Conservation (phyloP, 768 basidiomycete genomes). For the Phaffia tasmanica region DNA sequence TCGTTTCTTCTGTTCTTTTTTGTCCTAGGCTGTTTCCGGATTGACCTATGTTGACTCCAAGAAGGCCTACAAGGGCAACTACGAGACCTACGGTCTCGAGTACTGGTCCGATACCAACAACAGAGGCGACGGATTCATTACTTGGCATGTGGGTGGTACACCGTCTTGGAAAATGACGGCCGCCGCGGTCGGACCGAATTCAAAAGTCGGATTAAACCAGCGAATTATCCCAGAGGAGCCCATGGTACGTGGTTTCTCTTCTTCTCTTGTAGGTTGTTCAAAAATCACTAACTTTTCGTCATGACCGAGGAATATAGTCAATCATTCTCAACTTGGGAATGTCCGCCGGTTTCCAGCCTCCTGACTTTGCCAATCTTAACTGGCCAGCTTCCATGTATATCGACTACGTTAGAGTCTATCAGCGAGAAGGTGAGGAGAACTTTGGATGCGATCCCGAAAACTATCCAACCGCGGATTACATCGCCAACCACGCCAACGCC, state of each 20-base stretch:
- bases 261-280: not conserved
- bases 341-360: constrained; percentile 59
- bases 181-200: constrained; percentile 57
- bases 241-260: not conserved
- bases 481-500: constrained; percentile 45
- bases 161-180: constrained; percentile 63
- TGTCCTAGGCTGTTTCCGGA: constrained; percentile 16
- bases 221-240: constrained; percentile 67
- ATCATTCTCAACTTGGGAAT: constrained; percentile 73
- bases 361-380: constrained; percentile 56
- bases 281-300: not conserved
- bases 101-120: constrained; percentile 63
- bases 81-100: constrained; percentile 62
- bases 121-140: constrained; percentile 61
- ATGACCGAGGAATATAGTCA: constrained; percentile 43
- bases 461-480: constrained; percentile 66
- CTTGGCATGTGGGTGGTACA: constrained; percentile 62
- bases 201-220: constrained; percentile 48
- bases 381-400: constrained; percentile 62
- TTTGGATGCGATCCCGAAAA: constrained; percentile 57
- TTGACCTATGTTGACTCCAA: constrained; percentile 14
- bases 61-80: constrained; percentile 49
- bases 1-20: not conserved
- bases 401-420: constrained; percentile 63
- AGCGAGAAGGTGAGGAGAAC: constrained; percentile 54